A percentile compares a stretch with the other conserved stretches of the same genome.
These are phyloP conservation scores for Paramecium sexaurelia DNA, from an alignment of 73 alveolate species.

Conservation along the genomic window DNA sequence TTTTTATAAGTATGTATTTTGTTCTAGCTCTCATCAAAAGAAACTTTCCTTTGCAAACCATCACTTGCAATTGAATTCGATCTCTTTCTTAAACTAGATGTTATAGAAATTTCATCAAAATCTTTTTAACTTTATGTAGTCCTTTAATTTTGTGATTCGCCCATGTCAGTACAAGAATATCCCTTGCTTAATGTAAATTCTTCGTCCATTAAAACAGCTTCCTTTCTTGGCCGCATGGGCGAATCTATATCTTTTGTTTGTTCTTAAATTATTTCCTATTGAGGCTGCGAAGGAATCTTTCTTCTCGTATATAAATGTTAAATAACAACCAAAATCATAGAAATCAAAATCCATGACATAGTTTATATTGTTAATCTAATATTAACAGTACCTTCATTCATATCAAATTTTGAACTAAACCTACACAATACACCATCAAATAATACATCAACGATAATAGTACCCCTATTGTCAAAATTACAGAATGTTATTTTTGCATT, in stretches of 20 bases:
- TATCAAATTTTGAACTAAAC: not conserved
- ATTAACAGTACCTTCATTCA: constrained; percentile 2
- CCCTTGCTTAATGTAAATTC: not conserved
- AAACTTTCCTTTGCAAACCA: constrained; percentile 15
- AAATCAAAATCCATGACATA: not conserved
- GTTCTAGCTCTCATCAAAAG: constrained; percentile 32
- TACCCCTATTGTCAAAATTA: not conserved
- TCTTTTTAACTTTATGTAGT: not conserved
- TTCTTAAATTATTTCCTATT: not conserved
- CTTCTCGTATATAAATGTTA: not conserved
- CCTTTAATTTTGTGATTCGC: not conserved
- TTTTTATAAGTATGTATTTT: not conserved
- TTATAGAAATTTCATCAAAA: not conserved
- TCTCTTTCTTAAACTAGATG: constrained; percentile 7
- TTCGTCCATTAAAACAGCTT: not conserved
- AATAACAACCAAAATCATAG: not conserved
- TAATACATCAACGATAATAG: not conserved
- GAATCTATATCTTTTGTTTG: not conserved
- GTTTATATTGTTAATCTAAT: not conserved
- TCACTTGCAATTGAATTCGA: not conserved
- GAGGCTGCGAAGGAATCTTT: constrained; percentile 29
- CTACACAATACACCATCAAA: not conserved
- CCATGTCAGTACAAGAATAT: not conserved
- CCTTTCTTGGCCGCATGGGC: constrained; percentile 42
- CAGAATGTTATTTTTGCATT: constrained; percentile 7